Evolutionary conservation across 495 filamentous ascomycete genomes (phyloP), one percentile per base, ranked within the genome.

Genomic region (Sordaria brevicollis): DNA sequence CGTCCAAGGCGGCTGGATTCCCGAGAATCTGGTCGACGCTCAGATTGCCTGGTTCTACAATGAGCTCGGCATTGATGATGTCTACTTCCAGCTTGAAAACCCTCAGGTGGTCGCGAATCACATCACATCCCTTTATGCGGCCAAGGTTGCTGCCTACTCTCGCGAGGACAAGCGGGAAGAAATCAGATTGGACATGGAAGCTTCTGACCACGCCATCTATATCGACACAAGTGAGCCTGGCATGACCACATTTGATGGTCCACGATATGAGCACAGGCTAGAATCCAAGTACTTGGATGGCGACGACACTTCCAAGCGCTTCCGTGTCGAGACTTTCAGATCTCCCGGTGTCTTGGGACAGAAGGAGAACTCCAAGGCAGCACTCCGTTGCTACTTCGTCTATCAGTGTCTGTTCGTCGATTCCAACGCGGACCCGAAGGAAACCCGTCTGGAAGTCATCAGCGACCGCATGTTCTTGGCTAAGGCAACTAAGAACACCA

Each of bases 21-120:
- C 95, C 3, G 82, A 85, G 67, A 87, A 91, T 49, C 91, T 97
- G 72, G 86, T 97, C 39, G 89, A 93, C 69, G 86, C 88, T 3
- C 93, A 99, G 81, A 92, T 93, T 35, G 85, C 86, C 19, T 98
- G 95, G 96, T 99, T 99, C 85, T 99, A 99, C 83, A 91, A 95
- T 74, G 91, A 93, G 78, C 86, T 99, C 15, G 96, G 95, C 67
- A 99, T 99, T 75, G 95, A 99, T 80, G 95, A 99, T 81, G 94
- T 97, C 83, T 99, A 99, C 82, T 99, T 99, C 84, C 91, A 96
- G 78, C 92, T 93, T 38, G 95, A 99, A 82, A 86, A 87, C 3
- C 90, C 89, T 31, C 91, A 93, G 49, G 92, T 91, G 66, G 94
- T 99, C 72, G 91, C 93, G 70, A 96, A 91, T 75, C 91, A 97